phyloP scores from a whole-genome alignment of 176 grass and related monocot species.

The Oryza rufipogon region DNA sequence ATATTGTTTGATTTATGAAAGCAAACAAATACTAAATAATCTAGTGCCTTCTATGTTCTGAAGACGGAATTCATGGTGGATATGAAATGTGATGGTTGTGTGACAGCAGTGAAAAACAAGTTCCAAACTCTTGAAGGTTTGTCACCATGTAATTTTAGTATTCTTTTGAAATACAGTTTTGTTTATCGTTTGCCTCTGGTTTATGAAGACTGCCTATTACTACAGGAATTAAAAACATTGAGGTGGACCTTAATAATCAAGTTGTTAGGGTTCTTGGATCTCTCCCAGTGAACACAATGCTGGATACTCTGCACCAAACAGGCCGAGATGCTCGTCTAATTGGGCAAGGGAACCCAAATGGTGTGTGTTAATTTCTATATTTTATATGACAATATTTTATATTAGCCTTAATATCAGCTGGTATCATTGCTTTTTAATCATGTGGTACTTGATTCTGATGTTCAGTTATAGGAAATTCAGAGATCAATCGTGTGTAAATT shows the following conservation, averaged over 20 bases:
- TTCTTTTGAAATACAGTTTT: background rate
- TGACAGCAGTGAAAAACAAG: conserved; percentile 68
- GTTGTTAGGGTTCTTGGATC: conserved; percentile 85
- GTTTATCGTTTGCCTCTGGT: conserved; percentile 18
- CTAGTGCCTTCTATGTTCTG: conserved; percentile 39
- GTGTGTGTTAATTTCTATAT: conserved; percentile 49
- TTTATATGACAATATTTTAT: background rate
- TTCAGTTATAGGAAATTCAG: background rate
- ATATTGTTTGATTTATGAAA: conserved; percentile 15
- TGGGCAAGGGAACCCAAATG: conserved; percentile 93
- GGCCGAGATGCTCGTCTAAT: conserved; percentile 76
- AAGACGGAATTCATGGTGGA: conserved; percentile 99
- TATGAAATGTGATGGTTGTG: conserved; percentile 95
- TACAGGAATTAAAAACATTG: conserved; percentile 79
- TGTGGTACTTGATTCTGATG: background rate
- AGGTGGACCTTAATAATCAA: conserved; percentile 88
- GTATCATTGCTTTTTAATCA: background rate
- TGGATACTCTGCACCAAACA: conserved; percentile 75
- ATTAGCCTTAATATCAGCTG: background rate
- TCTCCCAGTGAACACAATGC: conserved; percentile 79
- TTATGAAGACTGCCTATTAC: conserved; percentile 23
- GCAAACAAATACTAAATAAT: conserved; percentile 13
- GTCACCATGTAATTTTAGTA: background rate
- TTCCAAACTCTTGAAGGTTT: conserved; percentile 81
- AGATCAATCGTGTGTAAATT: background rate